These are phyloP conservation scores for Pestalotiopsis sp. DNA, from an alignment of 2,329 filamentous ascomycete genomes.

Conservation along the genomic window DNA sequence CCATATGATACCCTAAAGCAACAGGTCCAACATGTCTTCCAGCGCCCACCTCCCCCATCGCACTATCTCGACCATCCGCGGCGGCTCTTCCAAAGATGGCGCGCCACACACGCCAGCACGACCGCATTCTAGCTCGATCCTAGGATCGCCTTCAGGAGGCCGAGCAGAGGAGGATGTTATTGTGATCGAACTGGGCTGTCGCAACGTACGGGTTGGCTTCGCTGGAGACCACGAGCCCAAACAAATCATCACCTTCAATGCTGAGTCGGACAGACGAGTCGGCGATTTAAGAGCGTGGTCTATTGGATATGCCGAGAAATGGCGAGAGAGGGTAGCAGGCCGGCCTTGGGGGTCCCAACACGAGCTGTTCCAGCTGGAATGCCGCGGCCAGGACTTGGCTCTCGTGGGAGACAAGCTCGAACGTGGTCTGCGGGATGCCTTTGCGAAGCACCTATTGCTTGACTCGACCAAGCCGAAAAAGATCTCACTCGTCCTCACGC, in stretches of 20 bases:
- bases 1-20: background rate
- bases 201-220: constrained; percentile 80
- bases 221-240: constrained; percentile 82
- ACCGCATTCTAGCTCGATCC: constrained; percentile 52
- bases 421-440: constrained; percentile 76
- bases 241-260: constrained; percentile 68
- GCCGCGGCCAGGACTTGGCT: constrained; percentile 73
- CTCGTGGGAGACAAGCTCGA: constrained; percentile 87
- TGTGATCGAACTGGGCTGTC: constrained; percentile 80
- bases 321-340: constrained; percentile 46
- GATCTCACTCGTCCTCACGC: constrained; percentile 75
- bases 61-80: constrained; percentile 59
- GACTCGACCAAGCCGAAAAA: constrained; percentile 73
- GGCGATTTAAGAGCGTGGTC: constrained; percentile 81
- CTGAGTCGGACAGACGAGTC: constrained; percentile 73
- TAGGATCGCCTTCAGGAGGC: constrained; percentile 62
- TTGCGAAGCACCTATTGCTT: constrained; percentile 70
- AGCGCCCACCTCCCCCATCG: constrained; percentile 54
- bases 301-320: constrained; percentile 50
- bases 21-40: constrained; percentile 42
- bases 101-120: constrained; percentile 62
- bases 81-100: constrained; percentile 34
- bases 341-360: constrained; percentile 63
- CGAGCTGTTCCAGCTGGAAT: constrained; percentile 79
- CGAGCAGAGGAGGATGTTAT: constrained; percentile 81